Base-by-base conservation (phyloP, 2,329 filamentous ascomycete genomes). In the Emergomyces pasteurianus region DNA sequence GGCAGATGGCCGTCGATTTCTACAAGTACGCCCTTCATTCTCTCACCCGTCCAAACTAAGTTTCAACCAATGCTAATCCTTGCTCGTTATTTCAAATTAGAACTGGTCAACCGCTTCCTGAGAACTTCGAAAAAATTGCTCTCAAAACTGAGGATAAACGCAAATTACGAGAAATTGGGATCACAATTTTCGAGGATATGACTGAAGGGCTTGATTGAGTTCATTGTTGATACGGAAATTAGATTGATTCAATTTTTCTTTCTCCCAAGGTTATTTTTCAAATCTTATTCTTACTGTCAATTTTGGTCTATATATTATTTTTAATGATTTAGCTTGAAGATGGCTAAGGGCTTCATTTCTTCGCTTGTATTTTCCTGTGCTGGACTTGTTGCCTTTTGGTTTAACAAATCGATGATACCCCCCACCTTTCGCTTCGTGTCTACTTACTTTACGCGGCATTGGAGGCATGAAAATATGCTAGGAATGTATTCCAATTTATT, bases 1-100 rank as follows among this genome's bases (percentile, higher is more conserved):
- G 82, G 58, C 83, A 82, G 62, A 69, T 84, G 61, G 81, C 80
- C 67, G 71, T 76, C 47, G 71, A 70, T 8, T 76, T 67, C 58
- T 59, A 79, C 2, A 75, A 75, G 77, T 79, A 67, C 69, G 75
- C 74, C 31, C 23, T 54, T 60, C 49, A 61, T 52, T 21, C n/a
- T 23, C 4, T 52, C 6, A 12, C 42, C 34, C 31, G 10, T 21
- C 34, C 52, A 14, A 55, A 40, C 34, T 40, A 40, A 21, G n/a
- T 40, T 8, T 8, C 9, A 10, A 16, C 31, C 12, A 26, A 16
- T 40, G 34, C 52, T 55, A 40, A 55, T 16, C 34, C 12, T 8
- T 38, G 21, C 38, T 5, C 12, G 12, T 21, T 40, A 21, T 26
- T 26, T 36, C 36, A 3, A n/a, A 57, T 63, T 57, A 75, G 74